A percentile compares a stretch with the other conserved stretches of the same genome.
phyloP scores from a whole-genome alignment of 2,329 filamentous ascomycete species.

The Lachnellula cervina region DNA sequence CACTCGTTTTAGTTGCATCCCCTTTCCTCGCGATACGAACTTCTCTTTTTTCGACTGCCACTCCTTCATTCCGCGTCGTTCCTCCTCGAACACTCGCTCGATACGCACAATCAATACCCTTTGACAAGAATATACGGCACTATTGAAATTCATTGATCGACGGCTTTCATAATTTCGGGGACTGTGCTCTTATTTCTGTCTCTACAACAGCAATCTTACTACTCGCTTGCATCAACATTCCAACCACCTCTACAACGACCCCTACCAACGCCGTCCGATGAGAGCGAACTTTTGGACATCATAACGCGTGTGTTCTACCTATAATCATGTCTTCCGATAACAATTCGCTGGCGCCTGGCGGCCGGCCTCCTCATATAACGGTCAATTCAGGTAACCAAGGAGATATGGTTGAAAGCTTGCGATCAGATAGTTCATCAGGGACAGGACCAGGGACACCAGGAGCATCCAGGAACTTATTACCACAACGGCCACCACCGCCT shows the following conservation, averaged over 20 bases:
- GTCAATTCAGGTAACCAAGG: constrained; percentile 55
- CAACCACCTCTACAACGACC: not conserved
- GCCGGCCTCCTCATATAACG: constrained; percentile 52
- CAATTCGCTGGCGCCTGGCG: constrained; percentile 4
- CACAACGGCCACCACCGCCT: constrained; percentile 14
- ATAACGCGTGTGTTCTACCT: constrained; percentile 4
- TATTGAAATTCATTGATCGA: not conserved
- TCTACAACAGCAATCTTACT: constrained; percentile 1
- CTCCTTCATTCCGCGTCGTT: not conserved
- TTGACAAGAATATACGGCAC: not conserved
- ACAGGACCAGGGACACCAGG: constrained; percentile 20
- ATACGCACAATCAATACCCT: not conserved
- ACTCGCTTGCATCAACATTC: not conserved
- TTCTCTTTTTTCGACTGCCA: not conserved
- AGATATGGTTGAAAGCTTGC: constrained; percentile 35
- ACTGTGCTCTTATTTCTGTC: constrained; percentile 5
- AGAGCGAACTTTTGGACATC: constrained; percentile 9
- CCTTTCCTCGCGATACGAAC: not conserved
- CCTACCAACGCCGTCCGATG: constrained; percentile 7
- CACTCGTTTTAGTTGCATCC: not conserved
- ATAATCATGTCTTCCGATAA: constrained; percentile 15
- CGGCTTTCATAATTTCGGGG: not conserved
- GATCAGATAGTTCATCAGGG: constrained; percentile 35
- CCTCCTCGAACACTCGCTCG: not conserved
- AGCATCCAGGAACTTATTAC: constrained; percentile 29